Conservation (phyloP, 495 filamentous ascomycete species). For the Xylaria venustula region DNA sequence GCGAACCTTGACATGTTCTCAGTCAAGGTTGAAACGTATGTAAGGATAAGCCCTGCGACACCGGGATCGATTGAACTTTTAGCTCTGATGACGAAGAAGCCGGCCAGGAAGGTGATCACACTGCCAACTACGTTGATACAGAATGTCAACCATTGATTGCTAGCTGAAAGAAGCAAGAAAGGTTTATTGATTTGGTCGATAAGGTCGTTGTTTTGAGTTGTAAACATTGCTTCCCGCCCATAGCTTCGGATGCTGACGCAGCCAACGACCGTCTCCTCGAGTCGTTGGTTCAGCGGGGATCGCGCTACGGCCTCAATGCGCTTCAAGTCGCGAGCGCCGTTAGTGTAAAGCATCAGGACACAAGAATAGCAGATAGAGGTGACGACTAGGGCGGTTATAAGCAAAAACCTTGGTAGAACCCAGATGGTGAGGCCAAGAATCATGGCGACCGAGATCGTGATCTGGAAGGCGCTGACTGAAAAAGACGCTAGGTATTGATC, state of each 20-base stretch:
- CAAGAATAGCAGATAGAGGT: constrained; percentile 57
- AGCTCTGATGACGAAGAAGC: no score
- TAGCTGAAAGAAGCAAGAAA: background rate
- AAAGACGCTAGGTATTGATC: no score
- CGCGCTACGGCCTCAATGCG: constrained; percentile 78
- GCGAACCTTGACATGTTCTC: constrained; percentile 89
- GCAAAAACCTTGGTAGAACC: constrained; percentile 71
- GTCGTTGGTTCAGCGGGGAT: constrained; percentile 81
- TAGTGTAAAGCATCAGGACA: constrained; percentile 72
- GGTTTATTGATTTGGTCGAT: background rate
- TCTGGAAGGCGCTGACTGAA: constrained; percentile 25
- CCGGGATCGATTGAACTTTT: constrained; percentile 35
- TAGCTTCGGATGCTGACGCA: background rate
- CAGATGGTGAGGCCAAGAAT: constrained; percentile 76
- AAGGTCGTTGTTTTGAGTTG: background rate
- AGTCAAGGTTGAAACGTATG: constrained; percentile 82
- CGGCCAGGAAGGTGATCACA: no score
- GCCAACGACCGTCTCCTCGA: constrained; percentile 54
- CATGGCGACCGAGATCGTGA: constrained; percentile 72
- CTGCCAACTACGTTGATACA: no score
- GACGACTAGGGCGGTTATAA: constrained; percentile 50
- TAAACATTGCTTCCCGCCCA: background rate
- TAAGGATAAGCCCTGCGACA: constrained; percentile 76
- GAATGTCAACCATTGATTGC: background rate
- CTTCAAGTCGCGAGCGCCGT: constrained; percentile 77